These are phyloP conservation scores for Leccinellum albellum DNA, from an alignment of 768 basidiomycete genomes.

Conservation along the genomic window DNA sequence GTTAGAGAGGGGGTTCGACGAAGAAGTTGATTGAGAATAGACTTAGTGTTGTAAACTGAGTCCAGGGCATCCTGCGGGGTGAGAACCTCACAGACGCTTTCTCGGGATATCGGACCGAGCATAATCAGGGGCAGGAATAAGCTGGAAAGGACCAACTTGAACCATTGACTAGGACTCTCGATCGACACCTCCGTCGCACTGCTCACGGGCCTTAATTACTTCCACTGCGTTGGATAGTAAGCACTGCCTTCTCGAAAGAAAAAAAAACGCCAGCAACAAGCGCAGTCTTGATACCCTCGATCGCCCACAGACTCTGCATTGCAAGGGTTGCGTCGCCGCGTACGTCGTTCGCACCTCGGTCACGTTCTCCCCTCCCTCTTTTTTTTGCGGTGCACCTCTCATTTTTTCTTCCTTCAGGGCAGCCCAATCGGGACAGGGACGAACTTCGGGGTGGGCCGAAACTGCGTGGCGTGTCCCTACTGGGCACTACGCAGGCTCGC, in stretches of 20 bases:
- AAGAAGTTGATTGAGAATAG: background rate
- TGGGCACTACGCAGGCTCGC: background rate
- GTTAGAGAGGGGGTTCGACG: background rate
- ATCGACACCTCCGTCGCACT: background rate
- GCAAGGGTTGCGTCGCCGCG: background rate
- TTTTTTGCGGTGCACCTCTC: background rate
- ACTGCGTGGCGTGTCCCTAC: background rate
- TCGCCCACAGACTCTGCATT: background rate
- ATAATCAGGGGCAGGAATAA: background rate
- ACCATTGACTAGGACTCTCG: background rate
- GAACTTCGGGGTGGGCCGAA: background rate
- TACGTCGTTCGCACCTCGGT: background rate
- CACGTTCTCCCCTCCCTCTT: background rate
- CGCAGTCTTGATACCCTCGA: background rate
- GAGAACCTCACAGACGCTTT: background rate
- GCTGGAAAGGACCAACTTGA: background rate
- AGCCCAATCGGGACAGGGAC: background rate
- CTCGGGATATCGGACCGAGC: background rate
- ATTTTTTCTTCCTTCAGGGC: background rate
- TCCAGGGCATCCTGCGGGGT: slow-evolving; percentile 5
- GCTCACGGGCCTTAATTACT: background rate
- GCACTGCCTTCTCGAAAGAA: background rate
- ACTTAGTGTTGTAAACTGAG: background rate
- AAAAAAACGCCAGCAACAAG: background rate
- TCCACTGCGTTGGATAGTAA: background rate